Base-by-base conservation (phyloP, 2,329 filamentous ascomycete genomes). In the Venturia pyrina region DNA sequence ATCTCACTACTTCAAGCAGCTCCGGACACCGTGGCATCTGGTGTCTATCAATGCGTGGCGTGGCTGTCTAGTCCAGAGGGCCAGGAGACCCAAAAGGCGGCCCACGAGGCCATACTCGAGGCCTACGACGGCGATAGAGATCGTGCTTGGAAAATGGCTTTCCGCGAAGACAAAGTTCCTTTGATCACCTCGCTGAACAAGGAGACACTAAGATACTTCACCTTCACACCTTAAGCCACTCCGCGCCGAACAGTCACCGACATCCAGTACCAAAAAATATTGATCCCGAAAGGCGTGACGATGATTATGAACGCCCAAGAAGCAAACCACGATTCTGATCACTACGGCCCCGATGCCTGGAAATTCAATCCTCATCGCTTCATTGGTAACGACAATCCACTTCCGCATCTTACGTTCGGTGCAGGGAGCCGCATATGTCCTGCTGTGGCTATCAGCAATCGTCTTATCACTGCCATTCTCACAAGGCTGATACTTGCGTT, bases 261-360 rank as follows among this genome's bases (percentile, higher is more conserved):
- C 46, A 67, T 71, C 64, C 13, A 21, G 19, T 69, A 69, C 62
- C 60, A 65, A 7, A 65, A 64, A n/a, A 60, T 63, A 13, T 41
- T 68, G 40, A 68, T 72, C 32, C 70, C 70, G 1, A 70, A 69
- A 46, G 70, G 70, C 10, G 69, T 68, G 40, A 69, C 70, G 4
- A 67, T 72, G 63, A 69, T 71, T 60, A 69, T 72, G 70, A 72
- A 71, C 64, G 70, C 70, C 15, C 70, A 72, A 44, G 66, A 68
- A 53, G 70, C 67, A 13, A 70, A 71, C 63, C 70, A 69, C 62
- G 70, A 71, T 66, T 43, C 19, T 21, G 65, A 59, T 11, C 67
- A 69, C 53, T 71, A 69, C 65, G 70, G 70, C 40, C 63, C 68
- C 3, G 69, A 70, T 61, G 69, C 70, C 28, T 66, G 59, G 62